A percentile compares a stretch with the other conserved stretches of the same genome.
Evolutionary conservation across 2,329 filamentous ascomycete species (phyloP).

Genomic region (Cadophora sp.): DNA sequence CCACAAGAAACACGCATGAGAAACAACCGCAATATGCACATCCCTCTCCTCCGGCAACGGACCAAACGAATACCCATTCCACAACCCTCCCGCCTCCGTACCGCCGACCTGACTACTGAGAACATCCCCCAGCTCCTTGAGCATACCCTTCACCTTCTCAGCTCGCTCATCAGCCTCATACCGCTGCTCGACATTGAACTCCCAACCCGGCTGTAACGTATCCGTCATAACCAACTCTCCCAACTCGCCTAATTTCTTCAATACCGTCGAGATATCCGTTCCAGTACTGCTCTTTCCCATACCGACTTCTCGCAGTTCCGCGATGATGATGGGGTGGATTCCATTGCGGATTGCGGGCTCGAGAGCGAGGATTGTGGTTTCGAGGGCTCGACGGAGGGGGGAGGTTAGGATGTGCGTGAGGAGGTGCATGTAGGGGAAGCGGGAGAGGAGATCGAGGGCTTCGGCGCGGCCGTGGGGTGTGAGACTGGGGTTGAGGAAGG

Average conservation of each 20-base stretch:
- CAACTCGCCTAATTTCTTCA: neutral
- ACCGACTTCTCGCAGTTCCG: neutral
- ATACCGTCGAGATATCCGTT: neutral
- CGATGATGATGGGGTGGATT: neutral
- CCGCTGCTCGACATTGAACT: neutral
- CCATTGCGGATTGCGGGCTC: neutral
- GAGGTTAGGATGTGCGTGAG: slow-evolving; percentile 7
- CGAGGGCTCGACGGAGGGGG: neutral
- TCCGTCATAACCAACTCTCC: neutral
- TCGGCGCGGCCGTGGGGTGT: neutral
- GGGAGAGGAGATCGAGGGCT: neutral
- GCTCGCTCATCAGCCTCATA: neutral
- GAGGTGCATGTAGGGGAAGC: neutral
- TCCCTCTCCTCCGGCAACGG: neutral
- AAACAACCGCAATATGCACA: slow-evolving; percentile 13
- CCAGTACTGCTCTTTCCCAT: neutral
- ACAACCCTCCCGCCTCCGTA: neutral
- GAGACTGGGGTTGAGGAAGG: neutral
- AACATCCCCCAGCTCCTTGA: neutral
- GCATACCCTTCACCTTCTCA: neutral
- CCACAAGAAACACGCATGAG: neutral
- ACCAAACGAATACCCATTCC: neutral
- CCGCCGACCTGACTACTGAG: neutral
- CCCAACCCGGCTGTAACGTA: neutral
- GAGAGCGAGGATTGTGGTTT: slow-evolving; percentile 7